A percentile compares a stretch with the other conserved stretches of the same genome.
Conservation (phyloP, 345 rosid genomes). For the Jatropha curcas region DNA sequence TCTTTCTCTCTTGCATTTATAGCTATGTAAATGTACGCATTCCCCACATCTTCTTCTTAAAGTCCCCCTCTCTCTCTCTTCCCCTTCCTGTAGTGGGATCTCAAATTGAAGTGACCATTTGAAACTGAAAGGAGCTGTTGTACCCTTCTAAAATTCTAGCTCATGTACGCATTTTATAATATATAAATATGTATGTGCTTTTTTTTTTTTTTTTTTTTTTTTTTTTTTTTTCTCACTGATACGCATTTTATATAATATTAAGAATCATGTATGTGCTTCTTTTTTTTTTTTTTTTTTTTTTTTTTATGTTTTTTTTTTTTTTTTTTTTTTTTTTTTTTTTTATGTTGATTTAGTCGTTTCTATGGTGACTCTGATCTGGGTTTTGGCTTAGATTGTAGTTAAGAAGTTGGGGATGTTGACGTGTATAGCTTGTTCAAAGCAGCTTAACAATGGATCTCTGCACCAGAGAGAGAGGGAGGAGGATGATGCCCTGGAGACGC, state of each 20-base stretch:
- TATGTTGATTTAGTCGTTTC: slow-evolving; percentile 6
- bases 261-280: background rate
- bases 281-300: too few relatives aligned
- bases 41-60: background rate
- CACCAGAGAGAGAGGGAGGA: slow-evolving; percentile 43
- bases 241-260: too few relatives aligned
- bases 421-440: slow-evolving; percentile 89
- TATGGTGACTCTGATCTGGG: slow-evolving; percentile 31
- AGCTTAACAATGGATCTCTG: slow-evolving; percentile 60
- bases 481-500: slow-evolving; percentile 56
- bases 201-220: too few relatives aligned
- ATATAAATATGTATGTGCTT: background rate
- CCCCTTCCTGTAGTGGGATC: slow-evolving; percentile 8
- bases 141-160: too few relatives aligned
- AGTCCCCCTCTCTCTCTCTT: background rate
- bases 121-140: background rate
- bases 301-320: too few relatives aligned
- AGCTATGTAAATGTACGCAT: background rate
- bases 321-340: background rate
- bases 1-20: background rate
- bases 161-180: background rate
- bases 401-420: slow-evolving; percentile 61
- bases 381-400: slow-evolving; percentile 20
- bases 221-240: too few relatives aligned
- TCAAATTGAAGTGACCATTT: background rate